Evolutionary conservation across 306 rosid genomes (phyloP), one percentile per base, ranked within the genome.

Genomic region (Glycine soja): DNA sequence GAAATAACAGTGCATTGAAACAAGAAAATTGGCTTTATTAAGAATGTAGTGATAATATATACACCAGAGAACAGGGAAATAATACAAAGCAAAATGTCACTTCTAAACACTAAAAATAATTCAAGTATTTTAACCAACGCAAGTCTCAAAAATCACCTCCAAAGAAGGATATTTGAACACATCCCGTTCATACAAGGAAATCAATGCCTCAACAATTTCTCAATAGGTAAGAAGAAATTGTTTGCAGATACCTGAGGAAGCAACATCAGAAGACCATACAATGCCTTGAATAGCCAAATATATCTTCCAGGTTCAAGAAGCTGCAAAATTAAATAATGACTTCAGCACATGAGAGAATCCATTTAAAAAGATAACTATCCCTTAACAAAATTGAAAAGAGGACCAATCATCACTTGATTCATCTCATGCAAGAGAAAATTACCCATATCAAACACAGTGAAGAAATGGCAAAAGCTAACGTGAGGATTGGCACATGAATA

Each of bases 221-320:
- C 38, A 36, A 68, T 4, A 63, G 57, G 71, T 6, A 61, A 40
- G 54, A 62, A 53, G 32, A 76, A 53, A 45, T 75, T 9, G 50
- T 45, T 52, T 10, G 85, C 50, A 77, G 62, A 81, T 82, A 95
- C 99, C 99, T 95, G 99, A 71, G 99, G 99, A 88, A 95, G 99
- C 84, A 95, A 74, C 99, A 95, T 95, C 80, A 95, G 81, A 86
- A 95, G 96, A 71, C 99, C 99, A 83, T 95, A 90, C 73, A 95
- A 87, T 32, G 97, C 88, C 87, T 93, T 95, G 84, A 95, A 88
- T 84, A 95, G 82, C 97, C 91, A 95, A 42, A 85, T 84, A 83
- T 93, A 87, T 86, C 92, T 93, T 85, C 90, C 97, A 69, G 98
- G 98, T 83, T 95, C 99, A 3, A 95, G 96, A 92, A 95, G 99